Evolutionary conservation across 2,329 filamentous ascomycete species (phyloP), one percentile per base, ranked within the genome.

Genomic region (Fusarium pilosicola): DNA sequence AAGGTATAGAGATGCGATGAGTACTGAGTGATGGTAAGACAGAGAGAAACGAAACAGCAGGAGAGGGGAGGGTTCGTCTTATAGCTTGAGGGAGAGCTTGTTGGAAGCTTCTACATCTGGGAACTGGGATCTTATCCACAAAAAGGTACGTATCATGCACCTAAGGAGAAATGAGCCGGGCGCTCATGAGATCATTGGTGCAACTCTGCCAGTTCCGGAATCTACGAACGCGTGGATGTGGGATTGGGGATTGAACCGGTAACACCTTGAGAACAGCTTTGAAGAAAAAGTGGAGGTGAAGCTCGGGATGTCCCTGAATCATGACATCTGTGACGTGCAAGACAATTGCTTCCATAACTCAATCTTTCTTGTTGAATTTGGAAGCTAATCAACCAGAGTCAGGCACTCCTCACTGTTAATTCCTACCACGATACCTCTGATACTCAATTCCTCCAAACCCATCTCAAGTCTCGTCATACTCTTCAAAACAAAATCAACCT

Each of bases 1-100:
- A 46, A 39, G 46, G 48, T 54, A 45, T 18, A 32, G 51, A 44
- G 51, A 44, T 55, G 30, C 22, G 10, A 51, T 49, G 38, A 54
- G 24, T 56, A 26, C 24, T 62, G 65, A 51, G 24, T 56, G 39
- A 42, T 58, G 60, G 46, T 45, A 58, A 28, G 62, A 62, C 28
- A 34, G 45, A 38, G 28, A 49, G 49, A 17, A 46, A 56, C 26
- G 44, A 48, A 36, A 64, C 28, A 44, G 26, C 14, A 60, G 61
- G 64, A 56, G 63, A 65, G 63, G 67, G 65, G 45, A 78, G 55
- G 30, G 41, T 74, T 74, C 59, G 72, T 78, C 76, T 77, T 77
- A 77, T 77, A 77, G 73, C 68, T 68, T n/a, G 61, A 46, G 34
- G 42, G 39, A 38, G 65, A 55, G 65, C 54, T 68, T 52, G 30